Percentiles rank a stretch among this genome's conserved stretches.
Conservation (phyloP, 2,329 filamentous ascomycete genomes). For the Cladophialophora bantiana region DNA sequence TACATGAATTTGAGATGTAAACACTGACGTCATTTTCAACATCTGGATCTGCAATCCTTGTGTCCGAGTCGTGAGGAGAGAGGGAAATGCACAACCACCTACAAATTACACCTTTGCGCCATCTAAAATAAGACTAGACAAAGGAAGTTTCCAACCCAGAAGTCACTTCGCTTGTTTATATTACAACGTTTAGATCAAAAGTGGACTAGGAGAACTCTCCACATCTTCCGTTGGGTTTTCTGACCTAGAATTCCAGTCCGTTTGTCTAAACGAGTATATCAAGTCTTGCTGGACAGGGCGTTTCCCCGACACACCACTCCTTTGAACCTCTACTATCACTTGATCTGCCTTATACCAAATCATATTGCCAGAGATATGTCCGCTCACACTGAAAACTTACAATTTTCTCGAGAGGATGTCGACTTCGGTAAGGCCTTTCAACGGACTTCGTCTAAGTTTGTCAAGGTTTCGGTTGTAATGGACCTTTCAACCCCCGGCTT, state of each 20-base stretch:
- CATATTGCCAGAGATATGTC: background rate
- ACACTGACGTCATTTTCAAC: constrained; percentile 8
- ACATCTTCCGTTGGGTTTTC: background rate
- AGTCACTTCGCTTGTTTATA: background rate
- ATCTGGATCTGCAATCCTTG: background rate
- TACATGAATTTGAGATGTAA: background rate
- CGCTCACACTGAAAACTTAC: background rate
- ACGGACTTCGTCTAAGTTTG: background rate
- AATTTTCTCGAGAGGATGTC: constrained; percentile 1
- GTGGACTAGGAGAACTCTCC: background rate
- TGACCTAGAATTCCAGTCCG: background rate
- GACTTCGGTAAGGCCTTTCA: background rate
- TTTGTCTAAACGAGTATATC: background rate
- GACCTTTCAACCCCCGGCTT: background rate
- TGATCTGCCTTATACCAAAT: background rate
- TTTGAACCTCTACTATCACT: background rate
- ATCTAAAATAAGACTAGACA: background rate
- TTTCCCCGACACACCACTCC: background rate
- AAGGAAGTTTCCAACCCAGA: background rate
- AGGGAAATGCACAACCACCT: background rate
- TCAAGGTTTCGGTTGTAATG: background rate
- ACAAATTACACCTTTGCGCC: background rate
- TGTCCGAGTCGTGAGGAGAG: background rate
- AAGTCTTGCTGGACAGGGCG: background rate
- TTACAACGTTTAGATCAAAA: background rate